phyloP scores from a whole-genome alignment of 345 rosid species.

The Erucastrum elatum region DNA sequence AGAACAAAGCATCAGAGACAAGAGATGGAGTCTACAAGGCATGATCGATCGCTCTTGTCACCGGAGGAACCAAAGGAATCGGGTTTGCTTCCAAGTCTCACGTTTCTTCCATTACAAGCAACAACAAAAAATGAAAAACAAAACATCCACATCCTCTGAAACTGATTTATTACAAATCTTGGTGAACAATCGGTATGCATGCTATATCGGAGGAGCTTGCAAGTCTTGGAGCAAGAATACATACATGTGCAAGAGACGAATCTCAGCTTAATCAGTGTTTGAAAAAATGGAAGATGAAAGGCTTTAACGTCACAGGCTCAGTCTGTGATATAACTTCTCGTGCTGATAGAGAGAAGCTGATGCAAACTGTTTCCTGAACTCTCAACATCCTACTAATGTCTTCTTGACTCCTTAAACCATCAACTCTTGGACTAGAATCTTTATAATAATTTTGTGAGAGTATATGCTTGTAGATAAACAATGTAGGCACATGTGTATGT shows the following conservation, averaged over 20 bases:
- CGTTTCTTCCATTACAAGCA: background rate
- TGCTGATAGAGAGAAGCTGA: conserved; percentile 7
- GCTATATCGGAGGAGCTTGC: conserved; percentile 25
- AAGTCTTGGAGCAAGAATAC: conserved; percentile 8
- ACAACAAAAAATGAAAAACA: background rate
- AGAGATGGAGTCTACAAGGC: conserved; percentile 27
- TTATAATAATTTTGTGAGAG: background rate
- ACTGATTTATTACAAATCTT: background rate
- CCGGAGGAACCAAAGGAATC: conserved; percentile 21
- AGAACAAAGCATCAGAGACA: background rate
- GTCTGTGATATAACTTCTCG: conserved; percentile 17
- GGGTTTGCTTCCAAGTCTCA: conserved; percentile 16
- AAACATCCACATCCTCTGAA: background rate
- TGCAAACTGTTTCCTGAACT: conserved; percentile 4
- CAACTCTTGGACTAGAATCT: background rate
- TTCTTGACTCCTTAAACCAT: background rate
- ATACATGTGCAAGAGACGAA: conserved; percentile 20
- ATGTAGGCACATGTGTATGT: conserved; percentile 74
- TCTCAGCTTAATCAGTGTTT: conserved; percentile 8
- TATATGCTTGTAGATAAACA: conserved; percentile 46
- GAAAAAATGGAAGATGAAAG: conserved; percentile 12
- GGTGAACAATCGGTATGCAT: conserved; percentile 3
- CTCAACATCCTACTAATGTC: conserved; percentile 22
- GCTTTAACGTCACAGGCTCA: conserved; percentile 19
- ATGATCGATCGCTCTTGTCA: conserved; percentile 26